phyloP scores from a whole-genome alignment of 2,329 filamentous ascomycete species.

The Botrytis aclada region DNA sequence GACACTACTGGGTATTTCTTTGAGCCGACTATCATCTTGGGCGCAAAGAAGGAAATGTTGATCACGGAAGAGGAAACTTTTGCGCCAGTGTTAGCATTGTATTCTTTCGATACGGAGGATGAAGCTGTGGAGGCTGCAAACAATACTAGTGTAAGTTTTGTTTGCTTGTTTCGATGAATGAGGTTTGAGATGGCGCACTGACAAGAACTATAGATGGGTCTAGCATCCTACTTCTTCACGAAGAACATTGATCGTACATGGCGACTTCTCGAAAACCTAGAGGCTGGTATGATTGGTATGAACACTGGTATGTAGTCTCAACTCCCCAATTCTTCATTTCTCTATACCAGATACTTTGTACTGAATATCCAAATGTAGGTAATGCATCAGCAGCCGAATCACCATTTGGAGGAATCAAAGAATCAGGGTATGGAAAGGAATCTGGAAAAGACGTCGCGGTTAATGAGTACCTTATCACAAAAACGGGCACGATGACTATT shows the following conservation, averaged over 20 bases:
- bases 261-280: conserved; percentile 63
- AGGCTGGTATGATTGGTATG: conserved; percentile 68
- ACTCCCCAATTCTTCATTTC: neutral
- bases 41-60: conserved; percentile 56
- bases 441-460: conserved; percentile 64
- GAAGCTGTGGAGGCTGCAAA: conserved; percentile 60
- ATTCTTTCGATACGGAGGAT: conserved; percentile 63
- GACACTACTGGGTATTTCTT: conserved; percentile 62
- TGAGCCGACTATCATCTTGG: conserved; percentile 62
- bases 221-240: conserved; percentile 67
- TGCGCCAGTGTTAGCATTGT: conserved; percentile 61
- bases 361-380: conserved; percentile 38
- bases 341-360: neutral
- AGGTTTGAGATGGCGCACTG: neutral
- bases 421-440: conserved; percentile 66
- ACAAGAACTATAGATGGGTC: conserved; percentile 47
- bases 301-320: conserved; percentile 50
- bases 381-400: conserved; percentile 64
- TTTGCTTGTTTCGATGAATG: neutral
- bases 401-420: conserved; percentile 66
- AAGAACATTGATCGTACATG: conserved; percentile 64
- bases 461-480: conserved; percentile 59
- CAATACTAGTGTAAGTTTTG: conserved; percentile 44
- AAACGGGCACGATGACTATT: conserved; percentile 62
- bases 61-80: conserved; percentile 61